Evolutionary conservation across 2,329 filamentous ascomycete genomes (phyloP), one percentile per base, ranked within the genome.

Genomic region (Penicillium oxalicum): DNA sequence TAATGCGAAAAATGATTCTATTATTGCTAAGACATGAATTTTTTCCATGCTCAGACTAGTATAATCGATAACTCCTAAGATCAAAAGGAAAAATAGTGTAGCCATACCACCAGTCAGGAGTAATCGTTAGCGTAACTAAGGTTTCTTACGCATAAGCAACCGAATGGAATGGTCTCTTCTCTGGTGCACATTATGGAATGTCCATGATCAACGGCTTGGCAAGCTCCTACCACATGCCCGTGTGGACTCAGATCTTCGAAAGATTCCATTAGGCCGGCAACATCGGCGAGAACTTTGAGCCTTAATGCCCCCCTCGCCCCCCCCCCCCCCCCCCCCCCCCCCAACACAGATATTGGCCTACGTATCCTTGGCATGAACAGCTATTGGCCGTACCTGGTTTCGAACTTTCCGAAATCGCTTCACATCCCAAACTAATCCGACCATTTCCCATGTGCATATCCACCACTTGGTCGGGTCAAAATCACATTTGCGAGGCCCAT

Each of bases 41-140:
- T 29, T 42, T 25, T n/a, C 7, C 2, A 12, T 33, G 27, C 28
- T 51, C 83, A 69, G 79, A 4, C 64, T 84, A 0, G 82, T 84
- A 0, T 83, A 0, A 77, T 88, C 0, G 84, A 88, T 62, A 90
- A 89, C 54, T 90, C 88, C 47, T 85, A 91, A 57, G 87, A 86
- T 0, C 86, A 91, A 60, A 86, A 91, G 58, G 82, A 81, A 1
- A 83, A 87, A 18, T 44, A 70, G 91, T 7, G 73, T 91, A 0
- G 71, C 91, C 2, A 71, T 90, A 0, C 87, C 83, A 0, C 70
- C 91, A 0, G 84, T 88, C 0, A 77, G 87, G 36, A 87, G 84
- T 66, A 91, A 91, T 55, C 52, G 63, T 0, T 57, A 76, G 6
- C 69, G 67, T 7, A 78, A 75, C 5, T 77, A 77, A 13, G 87